Conservation (phyloP, 139 green algal species). For the Desmodesmus armatus region DNA sequence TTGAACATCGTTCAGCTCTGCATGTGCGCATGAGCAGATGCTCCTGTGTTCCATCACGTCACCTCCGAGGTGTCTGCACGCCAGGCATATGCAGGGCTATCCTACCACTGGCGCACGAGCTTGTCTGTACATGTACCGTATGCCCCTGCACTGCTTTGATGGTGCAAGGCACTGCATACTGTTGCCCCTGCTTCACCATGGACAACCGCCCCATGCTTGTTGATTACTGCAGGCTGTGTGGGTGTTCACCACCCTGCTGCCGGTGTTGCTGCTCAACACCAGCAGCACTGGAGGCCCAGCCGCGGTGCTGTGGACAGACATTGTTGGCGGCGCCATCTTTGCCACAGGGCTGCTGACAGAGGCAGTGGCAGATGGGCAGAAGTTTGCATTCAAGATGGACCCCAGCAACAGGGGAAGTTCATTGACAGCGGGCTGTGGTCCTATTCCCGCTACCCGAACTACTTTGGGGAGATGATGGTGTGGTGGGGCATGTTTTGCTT, state of each 20-base stretch:
- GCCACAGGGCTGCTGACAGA: conserved; percentile 71
- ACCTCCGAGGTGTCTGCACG: too few species aligned
- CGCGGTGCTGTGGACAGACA: conserved; percentile 38
- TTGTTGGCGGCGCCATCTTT: conserved; percentile 66
- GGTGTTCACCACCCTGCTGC: conserved; percentile 82
- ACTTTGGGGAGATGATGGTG: conserved; percentile 88
- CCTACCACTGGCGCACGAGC: too few species aligned
- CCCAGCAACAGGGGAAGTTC: conserved; percentile 81
- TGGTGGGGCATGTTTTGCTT: conserved; percentile 81
- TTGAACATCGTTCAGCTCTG: too few species aligned
- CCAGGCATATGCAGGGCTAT: too few species aligned
- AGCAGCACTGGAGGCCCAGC: conserved; percentile 14
- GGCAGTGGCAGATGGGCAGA: conserved; percentile 82
- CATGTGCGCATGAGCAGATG: too few species aligned
- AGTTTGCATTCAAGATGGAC: conserved; percentile 78
- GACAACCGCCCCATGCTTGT: too few species aligned
- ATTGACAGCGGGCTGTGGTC: conserved; percentile 86
- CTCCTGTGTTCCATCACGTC: too few species aligned
- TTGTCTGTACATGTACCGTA: too few species aligned
- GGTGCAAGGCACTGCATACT: too few species aligned
- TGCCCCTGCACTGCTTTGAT: too few species aligned
- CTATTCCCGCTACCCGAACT: conserved; percentile 82
- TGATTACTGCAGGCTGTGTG: conserved; percentile 76
- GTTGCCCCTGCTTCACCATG: too few species aligned
- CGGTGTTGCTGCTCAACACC: conserved; percentile 81